These are phyloP conservation scores for Gynochthodes officinalis DNA, from an alignment of 257 asterid species.

Conservation along the genomic window DNA sequence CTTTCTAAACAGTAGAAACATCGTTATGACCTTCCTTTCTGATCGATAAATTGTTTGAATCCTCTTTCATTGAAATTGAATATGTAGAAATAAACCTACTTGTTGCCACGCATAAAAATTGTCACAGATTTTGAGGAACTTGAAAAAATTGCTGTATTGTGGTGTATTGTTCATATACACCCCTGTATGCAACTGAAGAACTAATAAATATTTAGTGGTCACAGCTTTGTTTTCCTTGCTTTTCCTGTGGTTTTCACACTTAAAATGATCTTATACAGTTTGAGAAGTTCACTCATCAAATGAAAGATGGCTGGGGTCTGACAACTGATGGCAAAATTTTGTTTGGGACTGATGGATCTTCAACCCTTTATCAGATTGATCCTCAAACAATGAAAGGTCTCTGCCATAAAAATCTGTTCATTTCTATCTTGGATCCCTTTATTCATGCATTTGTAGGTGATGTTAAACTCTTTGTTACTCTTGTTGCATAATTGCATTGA, in stretches of 20 bases:
- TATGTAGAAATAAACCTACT: not conserved
- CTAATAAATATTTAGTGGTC: not conserved
- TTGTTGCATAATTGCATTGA: not conserved
- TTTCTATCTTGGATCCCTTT: not conserved
- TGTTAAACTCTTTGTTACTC: not conserved
- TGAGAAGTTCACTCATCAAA: constrained; percentile 53
- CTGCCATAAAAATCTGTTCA: constrained; percentile 11
- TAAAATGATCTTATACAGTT: constrained; percentile 42
- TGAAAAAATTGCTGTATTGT: not conserved
- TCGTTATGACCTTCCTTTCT: not conserved
- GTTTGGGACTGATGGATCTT: constrained; percentile 91
- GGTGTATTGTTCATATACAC: not conserved
- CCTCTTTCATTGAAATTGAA: not conserved
- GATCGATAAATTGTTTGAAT: not conserved
- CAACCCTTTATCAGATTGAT: constrained; percentile 73
- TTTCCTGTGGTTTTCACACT: constrained; percentile 9
- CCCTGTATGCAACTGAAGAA: not conserved
- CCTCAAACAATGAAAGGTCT: constrained; percentile 68
- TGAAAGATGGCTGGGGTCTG: constrained; percentile 98
- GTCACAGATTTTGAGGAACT: not conserved
- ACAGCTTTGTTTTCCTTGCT: not conserved
- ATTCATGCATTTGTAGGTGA: not conserved
- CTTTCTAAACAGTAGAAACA: not conserved
- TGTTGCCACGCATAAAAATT: not conserved
- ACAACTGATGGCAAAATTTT: constrained; percentile 76